Evolutionary conservation across 1,139 yeast genomes (phyloP), one percentile per base, ranked within the genome.

Genomic region (Yamadazyma pseudoaaseri): DNA sequence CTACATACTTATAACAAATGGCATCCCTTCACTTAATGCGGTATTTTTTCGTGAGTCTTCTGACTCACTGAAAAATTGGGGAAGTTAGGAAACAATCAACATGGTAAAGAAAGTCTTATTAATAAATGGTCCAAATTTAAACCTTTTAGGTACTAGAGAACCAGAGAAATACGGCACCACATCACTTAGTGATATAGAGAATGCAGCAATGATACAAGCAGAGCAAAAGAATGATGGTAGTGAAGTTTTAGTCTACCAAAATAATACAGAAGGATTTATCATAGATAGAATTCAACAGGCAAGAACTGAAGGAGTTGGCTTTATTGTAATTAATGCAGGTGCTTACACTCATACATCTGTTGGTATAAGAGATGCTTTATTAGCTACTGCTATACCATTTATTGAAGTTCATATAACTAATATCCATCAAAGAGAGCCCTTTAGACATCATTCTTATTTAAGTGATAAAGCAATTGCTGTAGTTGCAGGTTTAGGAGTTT

Each of bases 311-410:
- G 65, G 66, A 3, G 63, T 65, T 16, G 66, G 60, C 2, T 65
- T 64, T 31, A 54, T 71, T 32, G 60, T 71, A 21, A 69, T 71
- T 35, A 71, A 71, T 45, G 76, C 76, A 8, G 76, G 76, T 30
- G 76, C 76, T 6, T 70, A 68, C 44, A 71, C 76, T 2, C 77
- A 71, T 41, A 71, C 76, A 1, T 68, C 75, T 0, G 68, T 71
- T 13, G 77, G 72, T 1, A 59, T 71, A 15, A 61, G 77, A 42
- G 77, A 71, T 48, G 76, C 76, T 2, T 54, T 71, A 26, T 49
- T 70, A 29, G 73, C 68, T 20, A 70, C 72, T 4, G 66, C 65
- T 14, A 70, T 70, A 34, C 76, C 77, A 16, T 71, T 63, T 43
- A 61, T 71, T 24, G 77, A 71, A 43, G 60, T 70, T 7, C 76